Percentiles rank a stretch among this genome's conserved stretches.
Conservation (phyloP, 805 yeast genomes). For the Ogataea parapolymorpha region DNA sequence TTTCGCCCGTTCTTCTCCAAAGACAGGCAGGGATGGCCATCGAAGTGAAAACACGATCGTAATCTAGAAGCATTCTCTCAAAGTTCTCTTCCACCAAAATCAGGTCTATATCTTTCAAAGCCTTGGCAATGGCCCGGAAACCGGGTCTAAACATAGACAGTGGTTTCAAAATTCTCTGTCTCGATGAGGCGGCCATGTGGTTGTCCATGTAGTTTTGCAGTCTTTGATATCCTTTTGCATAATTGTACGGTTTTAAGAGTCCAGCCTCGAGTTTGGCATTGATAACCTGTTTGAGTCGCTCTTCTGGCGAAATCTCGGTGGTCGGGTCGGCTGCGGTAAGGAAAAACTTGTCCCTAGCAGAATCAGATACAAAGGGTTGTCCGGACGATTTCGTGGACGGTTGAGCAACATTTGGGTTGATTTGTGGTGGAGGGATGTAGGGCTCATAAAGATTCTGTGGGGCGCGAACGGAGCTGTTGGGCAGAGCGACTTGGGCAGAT, state of each 20-base stretch:
- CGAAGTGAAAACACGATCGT: conserved; percentile 91
- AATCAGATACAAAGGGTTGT: conserved; percentile 49
- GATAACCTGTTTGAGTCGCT: conserved; percentile 86
- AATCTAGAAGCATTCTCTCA: conserved; percentile 88
- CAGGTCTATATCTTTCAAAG: conserved; percentile 85
- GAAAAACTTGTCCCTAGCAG: conserved; percentile 90
- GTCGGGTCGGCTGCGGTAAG: conserved; percentile 97
- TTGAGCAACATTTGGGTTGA: conserved; percentile 1
- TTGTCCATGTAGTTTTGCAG: conserved; percentile 89
- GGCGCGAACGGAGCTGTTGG: conserved; percentile 14
- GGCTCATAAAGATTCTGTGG: conserved; percentile 10
- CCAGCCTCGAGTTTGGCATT: conserved; percentile 95
- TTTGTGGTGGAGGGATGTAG: conserved; percentile 5
- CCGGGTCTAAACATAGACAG: conserved; percentile 86
- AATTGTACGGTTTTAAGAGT: conserved; percentile 84
- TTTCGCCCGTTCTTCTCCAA: conserved; percentile 97
- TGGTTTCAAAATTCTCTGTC: conserved; percentile 84
- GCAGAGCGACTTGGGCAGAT: conserved; percentile 10
- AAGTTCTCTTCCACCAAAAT: conserved; percentile 91
- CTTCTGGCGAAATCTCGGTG: conserved; percentile 90
- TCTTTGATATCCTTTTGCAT: conserved; percentile 90
- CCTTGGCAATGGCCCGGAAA: conserved; percentile 86
- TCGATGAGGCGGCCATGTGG: conserved; percentile 79
- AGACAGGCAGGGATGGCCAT: conserved; percentile 98
- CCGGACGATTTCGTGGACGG: conserved; percentile 4